Percentiles rank a stretch among this genome's conserved stretches.
Conservation (phyloP, 2,329 filamentous ascomycete species). For the Cladosporium phlei region DNA sequence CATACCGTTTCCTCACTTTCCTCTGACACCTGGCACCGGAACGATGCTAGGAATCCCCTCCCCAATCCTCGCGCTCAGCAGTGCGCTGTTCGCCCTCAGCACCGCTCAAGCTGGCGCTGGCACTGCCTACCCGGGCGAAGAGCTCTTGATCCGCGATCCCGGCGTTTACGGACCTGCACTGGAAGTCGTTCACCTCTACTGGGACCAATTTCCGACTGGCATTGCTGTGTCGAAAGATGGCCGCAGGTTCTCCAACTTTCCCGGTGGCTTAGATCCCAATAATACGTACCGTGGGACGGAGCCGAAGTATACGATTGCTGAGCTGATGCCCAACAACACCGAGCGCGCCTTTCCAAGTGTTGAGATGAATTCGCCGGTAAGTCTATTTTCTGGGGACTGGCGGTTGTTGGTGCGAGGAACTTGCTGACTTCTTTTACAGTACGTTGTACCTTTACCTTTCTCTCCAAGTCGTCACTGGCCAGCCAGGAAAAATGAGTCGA, state of each 20-base stretch:
- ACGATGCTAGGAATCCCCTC: neutral
- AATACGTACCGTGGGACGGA: constrained; percentile 42
- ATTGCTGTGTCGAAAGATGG: constrained; percentile 49
- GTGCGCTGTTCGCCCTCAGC: constrained; percentile 1
- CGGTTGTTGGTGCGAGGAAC: too few species aligned
- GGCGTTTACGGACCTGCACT: constrained; percentile 39
- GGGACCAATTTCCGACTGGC: constrained; percentile 48
- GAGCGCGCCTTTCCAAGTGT: constrained; percentile 41
- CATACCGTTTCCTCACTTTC: neutral
- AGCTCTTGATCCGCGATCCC: constrained; percentile 30
- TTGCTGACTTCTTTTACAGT: too few species aligned
- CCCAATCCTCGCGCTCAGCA: neutral
- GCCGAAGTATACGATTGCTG: constrained; percentile 46
- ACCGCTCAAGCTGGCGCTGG: constrained; percentile 10
- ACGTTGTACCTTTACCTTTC: too few species aligned
- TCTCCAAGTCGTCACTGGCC: too few species aligned
- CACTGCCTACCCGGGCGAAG: neutral
- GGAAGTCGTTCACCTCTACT: constrained; percentile 48
- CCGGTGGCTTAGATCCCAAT: constrained; percentile 44
- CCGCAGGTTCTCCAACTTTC: constrained; percentile 51
- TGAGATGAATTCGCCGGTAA: constrained; percentile 47
- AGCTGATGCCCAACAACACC: constrained; percentile 41
- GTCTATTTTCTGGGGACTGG: too few species aligned
- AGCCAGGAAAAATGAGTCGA: too few species aligned
- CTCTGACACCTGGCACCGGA: too few species aligned